Evolutionary conservation across 768 basidiomycete species (phyloP).

Genomic region (Tulasnella sp.): DNA sequence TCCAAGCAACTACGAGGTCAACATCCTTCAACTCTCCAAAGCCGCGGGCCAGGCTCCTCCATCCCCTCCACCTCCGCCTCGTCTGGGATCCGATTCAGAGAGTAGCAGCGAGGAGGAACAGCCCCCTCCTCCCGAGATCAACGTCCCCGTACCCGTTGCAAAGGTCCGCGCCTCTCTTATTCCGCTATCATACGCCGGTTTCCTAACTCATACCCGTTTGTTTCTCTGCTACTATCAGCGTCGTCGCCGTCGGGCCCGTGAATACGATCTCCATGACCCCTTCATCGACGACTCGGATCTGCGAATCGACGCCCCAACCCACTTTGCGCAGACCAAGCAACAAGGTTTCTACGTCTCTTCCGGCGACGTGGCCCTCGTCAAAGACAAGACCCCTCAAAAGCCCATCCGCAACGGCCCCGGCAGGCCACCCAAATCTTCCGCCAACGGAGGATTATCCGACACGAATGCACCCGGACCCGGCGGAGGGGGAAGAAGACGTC

Average conservation of each 20-base stretch:
- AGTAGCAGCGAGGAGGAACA: conserved; percentile 31
- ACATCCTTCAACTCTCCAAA: conserved; percentile 55
- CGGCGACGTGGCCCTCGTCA: conserved; percentile 81
- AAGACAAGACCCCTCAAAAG: conserved; percentile 51
- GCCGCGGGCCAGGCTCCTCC: conserved; percentile 60
- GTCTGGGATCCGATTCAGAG: conserved; percentile 39
- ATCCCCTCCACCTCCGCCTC: conserved; percentile 48
- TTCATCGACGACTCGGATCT: conserved; percentile 98
- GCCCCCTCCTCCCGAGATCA: conserved; percentile 18
- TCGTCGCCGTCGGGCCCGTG: conserved; percentile 50
- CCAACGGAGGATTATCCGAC: neutral
- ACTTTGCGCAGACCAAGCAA: conserved; percentile 86
- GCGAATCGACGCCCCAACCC: conserved; percentile 83
- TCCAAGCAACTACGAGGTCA: conserved; percentile 69
- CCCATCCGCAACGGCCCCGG: neutral
- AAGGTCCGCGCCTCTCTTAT: conserved; percentile 27
- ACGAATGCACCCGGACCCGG: neutral
- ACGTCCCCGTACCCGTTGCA: neutral
- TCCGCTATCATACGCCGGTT: conserved; percentile 14
- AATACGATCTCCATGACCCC: conserved; percentile 87
- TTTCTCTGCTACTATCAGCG: conserved; percentile 36
- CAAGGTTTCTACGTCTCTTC: conserved; percentile 89
- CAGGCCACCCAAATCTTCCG: neutral
- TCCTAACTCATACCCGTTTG: conserved; percentile 23
- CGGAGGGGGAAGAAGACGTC: neutral